Conservation (phyloP, 345 rosid species). For the Melaleuca alternifolia region DNA sequence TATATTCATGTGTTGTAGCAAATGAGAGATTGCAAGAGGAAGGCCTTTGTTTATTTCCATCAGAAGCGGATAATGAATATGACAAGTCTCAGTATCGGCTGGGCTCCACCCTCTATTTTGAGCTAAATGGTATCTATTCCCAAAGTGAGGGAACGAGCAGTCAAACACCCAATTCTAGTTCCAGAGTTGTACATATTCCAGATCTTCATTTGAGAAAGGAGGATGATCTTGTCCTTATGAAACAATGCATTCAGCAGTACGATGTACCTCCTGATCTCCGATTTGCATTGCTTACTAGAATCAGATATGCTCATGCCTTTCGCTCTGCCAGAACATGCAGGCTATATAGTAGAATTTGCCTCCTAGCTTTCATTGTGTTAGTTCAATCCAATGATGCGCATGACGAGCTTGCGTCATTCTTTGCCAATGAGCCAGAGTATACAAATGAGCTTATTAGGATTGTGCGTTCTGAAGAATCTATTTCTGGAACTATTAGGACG, state of each 20-base stretch:
- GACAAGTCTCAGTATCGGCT: constrained; percentile 58
- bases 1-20: constrained; percentile 81
- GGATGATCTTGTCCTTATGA: constrained; percentile 74
- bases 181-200: constrained; percentile 57
- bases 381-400: constrained; percentile 93
- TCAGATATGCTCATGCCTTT: constrained; percentile 89
- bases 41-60: constrained; percentile 79
- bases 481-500: constrained; percentile 79
- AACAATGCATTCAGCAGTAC: constrained; percentile 66
- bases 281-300: constrained; percentile 78
- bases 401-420: constrained; percentile 80
- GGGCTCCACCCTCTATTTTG: constrained; percentile 84
- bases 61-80: constrained; percentile 43
- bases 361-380: constrained; percentile 89
- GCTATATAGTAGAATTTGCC: constrained; percentile 84
- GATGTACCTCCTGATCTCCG: constrained; percentile 70
- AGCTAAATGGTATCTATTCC: constrained; percentile 54
- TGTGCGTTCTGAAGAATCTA: constrained; percentile 75
- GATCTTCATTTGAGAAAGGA: constrained; percentile 79
- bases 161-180: constrained; percentile 22
- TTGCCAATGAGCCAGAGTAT: constrained; percentile 94
- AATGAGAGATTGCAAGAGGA: constrained; percentile 80
- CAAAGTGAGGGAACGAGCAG: constrained; percentile 29
- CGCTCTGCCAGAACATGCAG: constrained; percentile 80
- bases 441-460: constrained; percentile 91